Base-by-base conservation (phyloP, 2,329 filamentous ascomycete species). In the Arachnomyces sp. region DNA sequence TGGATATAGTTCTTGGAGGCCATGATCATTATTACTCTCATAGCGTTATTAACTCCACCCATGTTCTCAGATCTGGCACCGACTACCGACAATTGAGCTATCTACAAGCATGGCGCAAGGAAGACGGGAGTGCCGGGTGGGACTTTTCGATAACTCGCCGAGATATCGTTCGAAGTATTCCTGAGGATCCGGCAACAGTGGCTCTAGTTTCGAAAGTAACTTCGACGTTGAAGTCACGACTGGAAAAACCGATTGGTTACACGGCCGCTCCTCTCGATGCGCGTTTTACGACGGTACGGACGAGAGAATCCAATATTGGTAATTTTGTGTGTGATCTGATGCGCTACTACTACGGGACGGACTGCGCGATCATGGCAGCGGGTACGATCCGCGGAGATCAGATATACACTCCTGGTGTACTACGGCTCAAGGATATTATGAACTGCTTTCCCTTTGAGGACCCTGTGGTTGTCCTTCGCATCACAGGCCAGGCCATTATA, bases 41-140 rank as follows among this genome's bases (percentile, higher is more conserved):
- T 62, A 76, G 73, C 40, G 56, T 88, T 40, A 74, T 92, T 59
- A 88, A 89, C 45, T 82, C 82, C 7, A 85, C 78, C 0, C 88
- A 95, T 53, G 77, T 94, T 2, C 68, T 95, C n/a, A 78, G 89
- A 2, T 93, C 86, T 0, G 88, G 89, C 1, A 86, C 82, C 13
- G 89, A 95, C 60, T 95, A 95, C 66, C 93, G 92, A 64, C 85
- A 95, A 58, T 69, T 95, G 28, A 92, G 85, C 56, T 94, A 94
- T 56, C 75, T 95, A 38, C 86, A 94, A 60, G 84, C 78, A 1
- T 77, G 85, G 51, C 72, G 77, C 15, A 78, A 74, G 47, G 42
- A 58, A 1, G 60, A 65, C 21, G 68, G 61, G 2, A 56, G 47
- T 52, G 67, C 54, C 12, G 73, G 74, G 13, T 95, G 87, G 87